Evolutionary conservation across 345 rosid genomes (phyloP), one percentile per base, ranked within the genome.

Genomic region (Lenwebbia sp.): DNA sequence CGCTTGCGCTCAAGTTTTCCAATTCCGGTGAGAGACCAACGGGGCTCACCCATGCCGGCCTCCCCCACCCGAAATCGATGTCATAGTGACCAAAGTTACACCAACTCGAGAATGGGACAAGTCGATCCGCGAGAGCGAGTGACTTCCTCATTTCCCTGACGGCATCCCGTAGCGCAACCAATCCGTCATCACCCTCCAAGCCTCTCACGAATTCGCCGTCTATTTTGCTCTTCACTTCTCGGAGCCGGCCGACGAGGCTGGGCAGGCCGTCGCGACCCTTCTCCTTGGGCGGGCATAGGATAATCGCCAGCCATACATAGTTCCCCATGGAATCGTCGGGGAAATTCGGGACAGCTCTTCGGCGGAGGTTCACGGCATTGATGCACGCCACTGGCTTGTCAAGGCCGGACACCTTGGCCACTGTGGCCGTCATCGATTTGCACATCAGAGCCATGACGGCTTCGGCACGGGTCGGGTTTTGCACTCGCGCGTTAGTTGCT

Each of bases 21-120:
- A 54, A 22, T 25, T 21, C 78, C 15, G 10, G 33, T 1, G 54
- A 13, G 12, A 47, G 55, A 11, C 41, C 70, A 5, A 25, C 22
- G 49, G 82, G 25, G 81, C 85, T 74, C 30, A 57, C 83, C 90
- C 87, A 84, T 47, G 52, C 30, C 1, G 89, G 89, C 49, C 78
- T 87, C 40, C 89, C 89, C 89, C 89, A 89, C 30, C 88, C 90
- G 6, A 87, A 89, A 50, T 89, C 86, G 13, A 81, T 81, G 50
- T 85, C 85, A 9, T 85, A 83, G 22, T 85, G 44, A 9, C 83
- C 85, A 23, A 60, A 75, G 50, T 51, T 76, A 12, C 89, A 83
- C 85, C 62, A 87, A 13, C 87, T 87, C n/a, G 86, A 82, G 60
- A 87, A 14, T 15, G 7, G 0, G 3, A 14, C 10, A 7, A 6